Base-by-base conservation (phyloP, 345 rosid species). In the Linum usitatissimum region DNA sequence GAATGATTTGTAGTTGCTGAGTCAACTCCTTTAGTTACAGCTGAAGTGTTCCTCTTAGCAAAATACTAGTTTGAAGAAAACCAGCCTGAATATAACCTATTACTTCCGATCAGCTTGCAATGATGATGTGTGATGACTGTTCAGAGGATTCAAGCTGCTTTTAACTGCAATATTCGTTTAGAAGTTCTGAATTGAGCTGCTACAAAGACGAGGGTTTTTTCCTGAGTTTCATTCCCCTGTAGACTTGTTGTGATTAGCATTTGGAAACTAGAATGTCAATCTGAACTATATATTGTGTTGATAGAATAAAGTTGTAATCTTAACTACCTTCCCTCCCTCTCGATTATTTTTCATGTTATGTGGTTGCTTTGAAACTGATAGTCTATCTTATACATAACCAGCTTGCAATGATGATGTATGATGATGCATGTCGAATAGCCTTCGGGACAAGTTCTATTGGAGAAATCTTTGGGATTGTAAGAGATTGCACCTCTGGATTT, bases 81-180 rank as follows among this genome's bases (percentile, higher is more conserved):
- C 56, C 57, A 8, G 34, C 49, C 51, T 55, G 59, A 55, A 53
- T 39, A 62, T 53, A 70, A 73, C 62, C 63, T 72, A 81, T 85
- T 84, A 84, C 81, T 70, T 81, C 80, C 70, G 73, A 79, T 78
- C 88, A 86, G 90, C 90, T 88, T 84, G 90, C 90, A 88, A 82
- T 78, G 92, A 86, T 81, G 92, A 86, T 81, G 90, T 86, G 96
- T 86, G 88, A 85, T 81, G 84, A 76, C 70, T 82, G 68, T 59
- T 81, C 83, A 53, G 87, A 78, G 76, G 83, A 77, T 65, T 75
- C 71, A 70, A 78, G 86, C 82, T 62, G 73, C 76, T 77, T 77
- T 79, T 75, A 64, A 59, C 68, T 73, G 64, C 65, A 67, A 61
- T 64, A 69, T 31, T 72, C 78, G 55, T 67, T 62, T 67, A 63